phyloP scores from a whole-genome alignment of 2,329 filamentous ascomycete species.

The Rutstroemia sp. region DNA sequence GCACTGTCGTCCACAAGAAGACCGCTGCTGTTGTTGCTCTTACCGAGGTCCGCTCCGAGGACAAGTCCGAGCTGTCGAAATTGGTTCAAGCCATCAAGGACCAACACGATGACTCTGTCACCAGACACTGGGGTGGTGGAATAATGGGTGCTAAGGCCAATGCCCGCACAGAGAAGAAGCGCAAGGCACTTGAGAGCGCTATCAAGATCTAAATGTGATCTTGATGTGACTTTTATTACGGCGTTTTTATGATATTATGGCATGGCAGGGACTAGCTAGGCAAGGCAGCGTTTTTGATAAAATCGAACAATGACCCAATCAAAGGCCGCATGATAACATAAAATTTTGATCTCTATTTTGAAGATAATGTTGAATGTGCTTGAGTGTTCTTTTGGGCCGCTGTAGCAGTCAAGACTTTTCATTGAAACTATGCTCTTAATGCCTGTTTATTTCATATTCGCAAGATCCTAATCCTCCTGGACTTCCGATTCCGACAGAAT shows the following conservation, averaged over 20 bases:
- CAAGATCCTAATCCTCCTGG: no score
- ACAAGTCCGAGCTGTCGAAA: constrained; percentile 98
- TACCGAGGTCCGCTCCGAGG: constrained; percentile 94
- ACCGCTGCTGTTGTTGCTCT: constrained; percentile 93
- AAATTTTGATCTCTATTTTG: background rate
- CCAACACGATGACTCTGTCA: constrained; percentile 87
- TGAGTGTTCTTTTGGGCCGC: background rate
- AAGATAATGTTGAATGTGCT: background rate
- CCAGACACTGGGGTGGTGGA: constrained; percentile 97
- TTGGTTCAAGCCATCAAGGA: constrained; percentile 95
- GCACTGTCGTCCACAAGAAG: constrained; percentile 99
- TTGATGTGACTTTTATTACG: constrained; percentile 18
- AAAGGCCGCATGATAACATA: constrained; percentile 31
- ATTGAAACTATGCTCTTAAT: background rate
- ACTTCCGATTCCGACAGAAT: no score
- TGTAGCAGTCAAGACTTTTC: background rate
- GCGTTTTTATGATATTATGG: constrained; percentile 31
- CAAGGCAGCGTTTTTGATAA: constrained; percentile 12
- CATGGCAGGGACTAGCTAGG: constrained; percentile 28
- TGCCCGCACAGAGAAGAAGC: constrained; percentile 56
- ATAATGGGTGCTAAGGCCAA: constrained; percentile 98
- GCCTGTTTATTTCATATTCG: no score
- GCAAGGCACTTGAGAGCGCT: constrained; percentile 84
- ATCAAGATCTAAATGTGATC: constrained; percentile 81
- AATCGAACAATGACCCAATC: constrained; percentile 20